Conservation (phyloP, 208 protist species). For the Leishmania martiniquensis region DNA sequence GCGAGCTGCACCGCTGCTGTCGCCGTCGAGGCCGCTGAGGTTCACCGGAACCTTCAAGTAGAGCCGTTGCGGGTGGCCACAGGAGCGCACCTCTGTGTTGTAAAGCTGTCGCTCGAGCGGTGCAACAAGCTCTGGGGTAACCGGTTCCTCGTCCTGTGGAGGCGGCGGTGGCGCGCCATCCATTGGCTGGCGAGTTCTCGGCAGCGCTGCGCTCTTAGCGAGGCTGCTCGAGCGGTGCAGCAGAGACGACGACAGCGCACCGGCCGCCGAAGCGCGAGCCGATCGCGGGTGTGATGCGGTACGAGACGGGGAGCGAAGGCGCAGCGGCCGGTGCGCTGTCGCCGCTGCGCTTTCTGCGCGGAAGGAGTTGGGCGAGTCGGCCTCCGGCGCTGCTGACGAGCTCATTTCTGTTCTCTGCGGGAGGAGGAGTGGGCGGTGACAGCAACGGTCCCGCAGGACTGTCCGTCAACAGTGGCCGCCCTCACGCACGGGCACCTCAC, state of each 20-base stretch:
- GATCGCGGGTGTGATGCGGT: background rate
- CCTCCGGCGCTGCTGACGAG: background rate
- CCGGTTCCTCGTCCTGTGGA: background rate
- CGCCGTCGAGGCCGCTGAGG: too few species aligned
- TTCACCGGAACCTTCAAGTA: constrained; percentile 10
- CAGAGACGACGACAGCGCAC: background rate
- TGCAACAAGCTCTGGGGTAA: background rate
- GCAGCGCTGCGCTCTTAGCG: background rate
- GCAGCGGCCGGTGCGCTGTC: constrained; percentile 13
- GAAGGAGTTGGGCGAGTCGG: constrained; percentile 17
- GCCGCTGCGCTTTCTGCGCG: constrained; percentile 10
- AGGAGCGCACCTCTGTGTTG: constrained; percentile 24
- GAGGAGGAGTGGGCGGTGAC: background rate
- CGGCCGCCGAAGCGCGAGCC: background rate
- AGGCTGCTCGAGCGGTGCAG: constrained; percentile 17
- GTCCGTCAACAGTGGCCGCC: background rate
- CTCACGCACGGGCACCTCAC: background rate
- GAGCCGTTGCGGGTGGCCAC: constrained; percentile 19
- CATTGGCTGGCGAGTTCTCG: background rate
- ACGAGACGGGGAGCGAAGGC: constrained; percentile 15
- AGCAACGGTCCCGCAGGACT: background rate
- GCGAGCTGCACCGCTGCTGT: background rate
- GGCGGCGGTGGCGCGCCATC: background rate
- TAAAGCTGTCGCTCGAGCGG: constrained; percentile 10
- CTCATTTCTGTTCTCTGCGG: background rate